Conservation (phyloP, 2,329 filamentous ascomycete genomes). For the Diplodia intermedia region DNA sequence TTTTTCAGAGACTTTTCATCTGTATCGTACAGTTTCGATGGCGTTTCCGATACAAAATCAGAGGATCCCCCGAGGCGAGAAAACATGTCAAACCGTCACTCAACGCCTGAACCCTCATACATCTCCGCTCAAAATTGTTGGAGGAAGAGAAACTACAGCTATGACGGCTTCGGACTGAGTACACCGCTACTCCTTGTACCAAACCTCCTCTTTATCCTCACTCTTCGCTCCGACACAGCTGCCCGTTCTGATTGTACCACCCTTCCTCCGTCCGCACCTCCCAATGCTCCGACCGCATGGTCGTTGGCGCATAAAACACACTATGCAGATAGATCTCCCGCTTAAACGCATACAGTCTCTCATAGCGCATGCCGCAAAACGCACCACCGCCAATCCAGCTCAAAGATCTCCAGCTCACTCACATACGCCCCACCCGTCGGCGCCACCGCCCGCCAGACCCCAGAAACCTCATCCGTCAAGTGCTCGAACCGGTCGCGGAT, state of each 20-base stretch:
- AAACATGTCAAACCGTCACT: too few relatives aligned
- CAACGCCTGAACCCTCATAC: too few relatives aligned
- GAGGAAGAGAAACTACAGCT: too few relatives aligned
- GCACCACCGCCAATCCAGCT: slow-evolving; percentile 38
- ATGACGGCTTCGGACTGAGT: too few relatives aligned
- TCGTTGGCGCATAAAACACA: slow-evolving; percentile 38
- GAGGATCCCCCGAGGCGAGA: too few relatives aligned
- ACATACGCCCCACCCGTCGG: slow-evolving; percentile 39
- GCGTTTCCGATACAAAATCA: too few relatives aligned
- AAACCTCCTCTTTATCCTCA: not conserved
- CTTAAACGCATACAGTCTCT: slow-evolving; percentile 37
- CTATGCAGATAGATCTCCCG: slow-evolving; percentile 37
- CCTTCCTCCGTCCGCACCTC: slow-evolving; percentile 35
- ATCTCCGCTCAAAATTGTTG: too few relatives aligned
- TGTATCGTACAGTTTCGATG: too few relatives aligned
- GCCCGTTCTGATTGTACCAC: slow-evolving; percentile 33
- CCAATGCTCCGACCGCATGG: slow-evolving; percentile 41
- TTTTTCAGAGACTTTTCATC: too few relatives aligned
- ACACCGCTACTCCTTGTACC: too few relatives aligned
- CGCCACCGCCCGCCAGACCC: not conserved
- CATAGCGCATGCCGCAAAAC: slow-evolving; percentile 41
- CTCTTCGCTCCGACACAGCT: slow-evolving; percentile 31
- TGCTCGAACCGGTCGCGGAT: slow-evolving; percentile 3
- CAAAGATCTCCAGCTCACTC: slow-evolving; percentile 41
- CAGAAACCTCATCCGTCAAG: not conserved